A percentile compares a stretch with the other conserved stretches of the same genome.
phyloP scores from a whole-genome alignment of 1,139 yeast genomes.

The Nakaseomyces bracarensis region DNA sequence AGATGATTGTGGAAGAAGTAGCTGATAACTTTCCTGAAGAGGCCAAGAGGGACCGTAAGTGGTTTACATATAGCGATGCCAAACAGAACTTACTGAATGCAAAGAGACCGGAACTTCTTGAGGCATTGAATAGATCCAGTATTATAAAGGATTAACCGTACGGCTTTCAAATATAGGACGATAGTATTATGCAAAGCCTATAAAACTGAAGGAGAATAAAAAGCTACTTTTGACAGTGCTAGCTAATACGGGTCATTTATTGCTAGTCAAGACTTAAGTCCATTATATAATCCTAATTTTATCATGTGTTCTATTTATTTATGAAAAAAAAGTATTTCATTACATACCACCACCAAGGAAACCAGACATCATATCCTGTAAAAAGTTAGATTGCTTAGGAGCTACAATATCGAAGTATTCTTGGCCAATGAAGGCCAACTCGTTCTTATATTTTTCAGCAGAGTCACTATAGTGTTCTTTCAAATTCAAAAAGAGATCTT shows the following conservation, averaged over 20 bases:
- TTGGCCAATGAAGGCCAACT: constrained; percentile 47
- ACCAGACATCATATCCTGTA: constrained; percentile 84
- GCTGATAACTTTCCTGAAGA: constrained; percentile 70
- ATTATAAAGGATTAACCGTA: constrained; percentile 16
- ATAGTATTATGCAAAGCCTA: too few species aligned
- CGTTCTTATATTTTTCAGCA: constrained; percentile 34
- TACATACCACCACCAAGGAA: constrained; percentile 40
- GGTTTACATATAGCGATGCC: constrained; percentile 75
- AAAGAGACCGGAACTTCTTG: constrained; percentile 60
- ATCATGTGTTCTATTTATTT: not conserved
- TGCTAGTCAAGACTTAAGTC: too few species aligned
- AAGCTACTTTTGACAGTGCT: too few species aligned
- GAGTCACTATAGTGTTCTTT: constrained; percentile 41
- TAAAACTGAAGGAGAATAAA: not conserved
- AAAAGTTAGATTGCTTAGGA: constrained; percentile 53
- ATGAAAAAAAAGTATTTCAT: not conserved
- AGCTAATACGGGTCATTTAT: too few species aligned
- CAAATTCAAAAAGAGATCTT: constrained; percentile 46
- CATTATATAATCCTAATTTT: not conserved
- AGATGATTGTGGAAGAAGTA: constrained; percentile 52
- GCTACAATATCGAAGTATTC: constrained; percentile 51
- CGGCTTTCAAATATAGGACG: too few species aligned
- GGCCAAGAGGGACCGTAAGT: constrained; percentile 49
- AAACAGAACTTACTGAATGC: constrained; percentile 50
- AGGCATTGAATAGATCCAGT: constrained; percentile 46